phyloP scores from a whole-genome alignment of 495 filamentous ascomycete species.

The Zalerion maritima region DNA sequence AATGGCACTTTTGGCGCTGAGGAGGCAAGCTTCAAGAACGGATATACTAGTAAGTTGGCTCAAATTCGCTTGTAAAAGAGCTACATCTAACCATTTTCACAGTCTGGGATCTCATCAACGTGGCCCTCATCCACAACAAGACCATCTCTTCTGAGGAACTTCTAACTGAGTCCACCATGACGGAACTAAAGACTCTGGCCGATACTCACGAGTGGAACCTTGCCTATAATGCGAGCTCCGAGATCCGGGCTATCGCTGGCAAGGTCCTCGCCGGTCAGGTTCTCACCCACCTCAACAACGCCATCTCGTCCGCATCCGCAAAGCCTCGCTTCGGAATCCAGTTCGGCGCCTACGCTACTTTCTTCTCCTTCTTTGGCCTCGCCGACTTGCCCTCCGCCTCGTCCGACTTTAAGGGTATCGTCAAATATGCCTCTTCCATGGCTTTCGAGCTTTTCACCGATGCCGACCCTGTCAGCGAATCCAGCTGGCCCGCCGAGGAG shows the following conservation, averaged over 20 bases:
- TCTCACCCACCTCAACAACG: constrained; percentile 44
- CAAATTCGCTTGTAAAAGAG: too few relatives aligned
- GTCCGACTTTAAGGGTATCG: constrained; percentile 52
- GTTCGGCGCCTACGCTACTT: constrained; percentile 57
- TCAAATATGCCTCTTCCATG: constrained; percentile 53
- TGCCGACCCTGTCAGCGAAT: constrained; percentile 14
- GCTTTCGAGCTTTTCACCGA: constrained; percentile 63
- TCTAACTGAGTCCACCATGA: constrained; percentile 34
- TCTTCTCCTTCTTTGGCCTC: constrained; percentile 63
- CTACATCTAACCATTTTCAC: constrained; percentile 21
- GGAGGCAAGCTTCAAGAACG: constrained; percentile 52
- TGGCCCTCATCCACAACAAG: constrained; percentile 55
- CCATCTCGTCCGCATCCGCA: constrained; percentile 36
- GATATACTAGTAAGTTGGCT: constrained; percentile 39
- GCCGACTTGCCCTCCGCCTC: constrained; percentile 39
- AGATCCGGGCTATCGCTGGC: constrained; percentile 36
- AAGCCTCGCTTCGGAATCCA: constrained; percentile 27
- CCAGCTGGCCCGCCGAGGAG: constrained; percentile 33
- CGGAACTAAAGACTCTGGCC: constrained; percentile 47
- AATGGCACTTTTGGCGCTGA: constrained; percentile 38
- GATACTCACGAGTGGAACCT: constrained; percentile 53
- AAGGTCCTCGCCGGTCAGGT: constrained; percentile 52
- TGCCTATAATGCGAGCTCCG: constrained; percentile 33
- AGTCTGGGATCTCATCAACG: constrained; percentile 64
- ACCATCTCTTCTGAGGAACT: constrained; percentile 35